phyloP scores from a whole-genome alignment of 345 rosid genomes.

The Populus deltoides region DNA sequence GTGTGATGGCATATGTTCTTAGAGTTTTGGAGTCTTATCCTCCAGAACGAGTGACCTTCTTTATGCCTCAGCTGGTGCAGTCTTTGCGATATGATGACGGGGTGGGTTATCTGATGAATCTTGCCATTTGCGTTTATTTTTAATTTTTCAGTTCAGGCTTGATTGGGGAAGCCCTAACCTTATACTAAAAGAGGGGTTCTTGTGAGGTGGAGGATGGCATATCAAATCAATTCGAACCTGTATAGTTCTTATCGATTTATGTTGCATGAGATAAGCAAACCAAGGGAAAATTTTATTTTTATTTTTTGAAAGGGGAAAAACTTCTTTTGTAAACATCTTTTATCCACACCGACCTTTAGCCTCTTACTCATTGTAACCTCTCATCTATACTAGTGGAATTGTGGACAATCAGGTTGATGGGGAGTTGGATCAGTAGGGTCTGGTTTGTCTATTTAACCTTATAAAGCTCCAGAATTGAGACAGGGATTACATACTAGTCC shows the following conservation, averaged over 20 bases:
- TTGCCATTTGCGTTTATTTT: not conserved
- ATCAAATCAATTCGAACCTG: not conserved
- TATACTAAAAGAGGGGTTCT: not conserved
- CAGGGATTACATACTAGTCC: not conserved
- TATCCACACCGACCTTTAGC: not conserved
- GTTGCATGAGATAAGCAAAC: not conserved
- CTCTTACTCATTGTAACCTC: not conserved
- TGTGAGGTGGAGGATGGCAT: not conserved
- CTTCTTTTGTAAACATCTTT: not conserved
- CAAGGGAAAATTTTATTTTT: not conserved
- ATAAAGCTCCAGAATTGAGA: constrained; percentile 4
- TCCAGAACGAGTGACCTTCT: constrained; percentile 92
- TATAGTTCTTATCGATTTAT: not conserved
- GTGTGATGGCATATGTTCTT: constrained; percentile 98
- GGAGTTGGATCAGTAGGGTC: constrained; percentile 7
- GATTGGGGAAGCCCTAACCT: not conserved
- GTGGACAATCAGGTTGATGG: not conserved
- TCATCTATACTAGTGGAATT: not conserved
- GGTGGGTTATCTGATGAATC: constrained; percentile 43
- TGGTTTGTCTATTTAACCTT: not conserved
- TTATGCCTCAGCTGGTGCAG: constrained; percentile 99
- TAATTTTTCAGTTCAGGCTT: not conserved
- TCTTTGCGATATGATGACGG: constrained; percentile 85
- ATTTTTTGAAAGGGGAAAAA: not conserved
- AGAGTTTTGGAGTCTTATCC: constrained; percentile 98